Evolutionary conservation across 73 alveolate species (phyloP).

Genomic region (Blepharisma stoltei): DNA sequence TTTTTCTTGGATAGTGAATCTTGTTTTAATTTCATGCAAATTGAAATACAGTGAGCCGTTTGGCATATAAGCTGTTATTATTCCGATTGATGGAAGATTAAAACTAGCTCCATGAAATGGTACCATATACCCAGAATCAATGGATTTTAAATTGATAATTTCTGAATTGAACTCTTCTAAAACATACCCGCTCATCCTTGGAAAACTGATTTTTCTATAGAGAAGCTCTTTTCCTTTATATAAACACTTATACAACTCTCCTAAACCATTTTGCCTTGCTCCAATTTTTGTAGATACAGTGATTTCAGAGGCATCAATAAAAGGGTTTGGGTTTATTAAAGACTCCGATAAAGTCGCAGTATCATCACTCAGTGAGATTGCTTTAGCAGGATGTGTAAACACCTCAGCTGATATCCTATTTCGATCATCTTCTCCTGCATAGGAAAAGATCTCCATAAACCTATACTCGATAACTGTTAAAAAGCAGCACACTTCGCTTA

Average conservation of each 20-base stretch:
- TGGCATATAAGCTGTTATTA: neutral
- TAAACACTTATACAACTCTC: neutral
- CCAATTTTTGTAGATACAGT: neutral
- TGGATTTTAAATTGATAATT: neutral
- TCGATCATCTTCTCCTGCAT: constrained; percentile 14
- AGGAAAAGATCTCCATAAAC: neutral
- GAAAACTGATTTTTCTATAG: neutral
- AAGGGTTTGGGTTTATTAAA: neutral
- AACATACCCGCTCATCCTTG: neutral
- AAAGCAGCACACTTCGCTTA: neutral
- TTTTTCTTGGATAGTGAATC: neutral
- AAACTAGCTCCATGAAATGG: neutral
- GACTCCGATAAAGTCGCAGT: neutral
- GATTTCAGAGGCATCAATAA: neutral
- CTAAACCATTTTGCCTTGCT: constrained; percentile 4
- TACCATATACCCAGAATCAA: neutral
- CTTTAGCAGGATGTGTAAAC: too few species aligned
- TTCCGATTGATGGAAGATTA: constrained; percentile 2
- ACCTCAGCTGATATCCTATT: neutral
- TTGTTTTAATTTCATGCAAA: constrained; percentile 6
- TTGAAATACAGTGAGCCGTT: neutral
- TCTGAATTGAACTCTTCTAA: constrained; percentile 3
- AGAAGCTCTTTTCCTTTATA: neutral
- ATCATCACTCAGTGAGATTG: neutral
- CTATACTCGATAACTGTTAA: constrained; percentile 8